Evolutionary conservation across 768 basidiomycete species (phyloP).

Genomic region (Rubroboletus pulcherrimus): DNA sequence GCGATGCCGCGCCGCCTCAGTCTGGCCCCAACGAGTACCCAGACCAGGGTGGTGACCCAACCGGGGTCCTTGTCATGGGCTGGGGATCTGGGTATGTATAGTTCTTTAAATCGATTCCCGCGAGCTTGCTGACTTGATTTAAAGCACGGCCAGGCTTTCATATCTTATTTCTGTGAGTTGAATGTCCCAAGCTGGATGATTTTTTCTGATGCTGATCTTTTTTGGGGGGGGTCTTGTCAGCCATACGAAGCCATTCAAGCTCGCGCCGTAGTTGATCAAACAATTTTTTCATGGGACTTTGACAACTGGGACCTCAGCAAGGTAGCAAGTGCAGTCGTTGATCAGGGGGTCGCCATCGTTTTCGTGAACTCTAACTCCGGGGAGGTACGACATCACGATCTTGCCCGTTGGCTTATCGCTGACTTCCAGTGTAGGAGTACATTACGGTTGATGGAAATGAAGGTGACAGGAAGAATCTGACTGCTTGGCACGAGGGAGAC

Average conservation of each 20-base stretch:
- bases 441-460: constrained; percentile 55
- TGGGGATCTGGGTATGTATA: constrained; percentile 74
- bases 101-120: background rate
- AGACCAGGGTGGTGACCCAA: constrained; percentile 55
- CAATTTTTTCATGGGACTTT: constrained; percentile 63
- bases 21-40: constrained; percentile 68
- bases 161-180: constrained; percentile 69
- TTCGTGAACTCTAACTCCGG: constrained; percentile 84
- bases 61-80: constrained; percentile 82
- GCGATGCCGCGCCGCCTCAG: constrained; percentile 58
- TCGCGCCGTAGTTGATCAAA: constrained; percentile 63
- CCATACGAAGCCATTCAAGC: constrained; percentile 80
- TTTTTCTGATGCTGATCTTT: background rate
- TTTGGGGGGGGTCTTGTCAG: constrained; percentile 26
- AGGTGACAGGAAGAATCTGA: constrained; percentile 36
- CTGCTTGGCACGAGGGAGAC: constrained; percentile 37
- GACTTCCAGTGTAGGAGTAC: constrained; percentile 37
- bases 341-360: constrained; percentile 66
- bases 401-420: background rate
- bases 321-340: constrained; percentile 46
- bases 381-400: constrained; percentile 41
- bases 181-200: background rate
- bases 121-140: background rate
- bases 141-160: constrained; percentile 65
- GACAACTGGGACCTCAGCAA: constrained; percentile 60